Evolutionary conservation across 1,284 basidiomycete species (phyloP).

Genomic region (Puccinia novopanici): DNA sequence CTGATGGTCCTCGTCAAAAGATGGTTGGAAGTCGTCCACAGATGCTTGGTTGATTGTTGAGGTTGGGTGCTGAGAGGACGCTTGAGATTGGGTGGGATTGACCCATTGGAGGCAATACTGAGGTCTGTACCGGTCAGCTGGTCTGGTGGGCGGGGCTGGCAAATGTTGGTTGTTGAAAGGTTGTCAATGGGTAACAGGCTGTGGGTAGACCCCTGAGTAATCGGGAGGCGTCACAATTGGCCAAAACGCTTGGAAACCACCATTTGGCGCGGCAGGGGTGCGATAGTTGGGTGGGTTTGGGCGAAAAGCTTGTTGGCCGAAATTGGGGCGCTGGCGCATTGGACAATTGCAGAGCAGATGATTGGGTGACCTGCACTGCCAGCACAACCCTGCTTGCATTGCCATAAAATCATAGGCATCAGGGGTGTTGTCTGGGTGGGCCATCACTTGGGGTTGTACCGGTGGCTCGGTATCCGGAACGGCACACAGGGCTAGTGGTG

Average conservation of each 20-base stretch:
- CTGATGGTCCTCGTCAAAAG: too few relatives aligned
- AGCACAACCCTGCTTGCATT: too few relatives aligned
- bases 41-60: too few relatives aligned
- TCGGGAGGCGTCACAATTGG: background rate
- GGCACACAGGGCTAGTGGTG: background rate
- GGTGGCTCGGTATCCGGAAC: too few relatives aligned
- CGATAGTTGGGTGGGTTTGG: background rate
- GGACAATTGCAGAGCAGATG: too few relatives aligned
- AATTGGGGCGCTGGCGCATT: too few relatives aligned
- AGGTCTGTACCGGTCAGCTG: background rate
- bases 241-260: background rate
- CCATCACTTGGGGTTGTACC: background rate
- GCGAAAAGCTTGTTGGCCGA: background rate
- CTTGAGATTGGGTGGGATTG: background rate
- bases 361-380: too few relatives aligned
- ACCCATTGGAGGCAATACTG: background rate
- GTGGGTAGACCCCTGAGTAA: background rate
- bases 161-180: background rate
- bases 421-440: too few relatives aligned
- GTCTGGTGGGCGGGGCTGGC: background rate
- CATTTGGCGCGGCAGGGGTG: too few relatives aligned
- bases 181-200: too few relatives aligned
- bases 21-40: too few relatives aligned
- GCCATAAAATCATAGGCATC: too few relatives aligned
- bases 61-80: background rate